Evolutionary conservation across 345 rosid genomes (phyloP), one percentile per base, ranked within the genome.

Genomic region (Brassica cretica): DNA sequence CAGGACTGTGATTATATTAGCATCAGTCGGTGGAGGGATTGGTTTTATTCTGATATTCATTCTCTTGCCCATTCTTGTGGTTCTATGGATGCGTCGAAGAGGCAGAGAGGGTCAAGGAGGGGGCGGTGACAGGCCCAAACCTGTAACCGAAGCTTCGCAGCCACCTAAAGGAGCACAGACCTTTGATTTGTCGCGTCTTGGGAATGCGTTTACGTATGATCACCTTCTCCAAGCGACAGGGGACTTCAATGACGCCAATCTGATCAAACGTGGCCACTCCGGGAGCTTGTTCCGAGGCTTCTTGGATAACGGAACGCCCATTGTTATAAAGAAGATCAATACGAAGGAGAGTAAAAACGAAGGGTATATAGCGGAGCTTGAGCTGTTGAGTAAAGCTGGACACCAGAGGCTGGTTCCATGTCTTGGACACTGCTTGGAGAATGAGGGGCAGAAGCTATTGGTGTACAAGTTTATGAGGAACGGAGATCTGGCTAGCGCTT

Each of bases 231-330:
- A 78, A 58, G 94, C 97, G 68, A 91, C 97, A 3, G 85, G 84
- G 65, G 87, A 88, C 9, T 91, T 93, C 62, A 84, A 66, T 73
- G 98, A 90, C 51, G 82, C 81, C 1, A 93, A 87, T 81, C 89
- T 96, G 79, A 89, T 96, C 60, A 96, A 90, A 83, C 83, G 86
- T 25, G 99, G 99, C 35, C 99, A 93, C 73, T 96, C 99, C 0
- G 99, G 99, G 62, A 90, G 82, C 81, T 89, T 96, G 32, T 96
- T 85, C 81, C 88, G 80, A 68, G 99, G 96, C 49, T 58, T 85
- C 68, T 76, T 91, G 70, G 99, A 85, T 16, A 88, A 85, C 64
- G 91, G 92, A 24, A 64, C 65, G 64, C 87, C 86, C 44, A 80
- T 91, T 66, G 93, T 91, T 59, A 71, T 96, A 27, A 96, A 93